These are phyloP conservation scores for Solanum piurae DNA, from an alignment of 257 asterid genomes.

Conservation along the genomic window DNA sequence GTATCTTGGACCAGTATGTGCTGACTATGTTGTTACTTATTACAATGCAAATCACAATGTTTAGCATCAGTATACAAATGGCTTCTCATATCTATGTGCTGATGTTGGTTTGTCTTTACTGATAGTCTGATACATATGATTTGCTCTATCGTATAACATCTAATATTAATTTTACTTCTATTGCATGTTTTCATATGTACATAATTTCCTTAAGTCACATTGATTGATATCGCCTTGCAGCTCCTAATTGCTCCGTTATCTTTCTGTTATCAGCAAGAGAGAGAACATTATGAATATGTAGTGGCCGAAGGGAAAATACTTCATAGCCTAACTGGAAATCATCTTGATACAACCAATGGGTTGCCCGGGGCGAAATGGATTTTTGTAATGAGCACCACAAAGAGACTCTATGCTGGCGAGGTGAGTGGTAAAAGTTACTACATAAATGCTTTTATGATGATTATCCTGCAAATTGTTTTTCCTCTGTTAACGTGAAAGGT, in stretches of 20 bases:
- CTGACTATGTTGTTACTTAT: not conserved
- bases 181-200: not conserved
- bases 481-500: not conserved
- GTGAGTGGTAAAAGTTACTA: conserved; percentile 24
- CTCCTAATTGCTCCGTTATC: not conserved
- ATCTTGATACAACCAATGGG: conserved; percentile 50
- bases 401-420: conserved; percentile 68
- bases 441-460: not conserved
- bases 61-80: not conserved
- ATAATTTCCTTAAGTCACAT: not conserved
- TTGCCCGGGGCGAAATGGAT: conserved; percentile 63
- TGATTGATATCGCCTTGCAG: not conserved
- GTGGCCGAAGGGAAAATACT: conserved; percentile 52
- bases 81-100: not conserved
- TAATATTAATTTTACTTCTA: not conserved
- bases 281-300: conserved; percentile 55
- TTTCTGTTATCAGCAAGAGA: conserved; percentile 59
- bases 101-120: not conserved
- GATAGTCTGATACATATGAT: not conserved
- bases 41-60: not conserved
- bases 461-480: not conserved
- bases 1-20: conserved; percentile 92
- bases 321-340: conserved; percentile 39
- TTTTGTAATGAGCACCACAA: conserved; percentile 90
- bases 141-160: not conserved